A percentile compares a stretch with the other conserved stretches of the same genome.
Evolutionary conservation across 805 yeast genomes (phyloP).

Genomic region (Starmerella bombicola): DNA sequence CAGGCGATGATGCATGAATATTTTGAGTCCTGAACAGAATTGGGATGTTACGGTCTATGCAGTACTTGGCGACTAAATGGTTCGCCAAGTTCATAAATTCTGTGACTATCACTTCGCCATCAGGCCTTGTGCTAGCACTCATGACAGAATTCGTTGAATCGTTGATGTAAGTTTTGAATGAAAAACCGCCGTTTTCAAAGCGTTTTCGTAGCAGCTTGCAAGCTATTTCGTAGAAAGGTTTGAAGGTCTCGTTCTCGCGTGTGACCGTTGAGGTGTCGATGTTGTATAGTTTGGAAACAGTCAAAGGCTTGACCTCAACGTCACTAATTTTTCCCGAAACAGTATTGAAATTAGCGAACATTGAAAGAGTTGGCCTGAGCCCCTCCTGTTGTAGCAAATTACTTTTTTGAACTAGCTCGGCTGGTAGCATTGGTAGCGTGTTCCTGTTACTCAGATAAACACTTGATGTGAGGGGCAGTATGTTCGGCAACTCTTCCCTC

Average conservation of each 20-base stretch:
- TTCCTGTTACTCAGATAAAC: constrained; percentile 5
- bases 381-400: constrained; percentile 1
- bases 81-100: constrained; percentile 79
- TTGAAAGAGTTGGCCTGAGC: constrained; percentile 7
- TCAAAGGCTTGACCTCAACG: constrained; percentile 4
- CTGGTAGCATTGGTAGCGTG: constrained; percentile 11
- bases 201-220: constrained; percentile 27
- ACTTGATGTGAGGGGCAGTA: constrained; percentile 5
- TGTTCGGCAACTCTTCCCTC: constrained; percentile 30
- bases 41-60: constrained; percentile 22
- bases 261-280: not conserved
- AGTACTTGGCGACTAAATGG: constrained; percentile 28
- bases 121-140: constrained; percentile 24
- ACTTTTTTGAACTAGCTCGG: not conserved
- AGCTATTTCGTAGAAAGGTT: constrained; percentile 29
- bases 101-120: constrained; percentile 52
- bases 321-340: constrained; percentile 1
- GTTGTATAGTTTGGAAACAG: not conserved
- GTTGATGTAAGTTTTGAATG: constrained; percentile 23
- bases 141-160: not conserved
- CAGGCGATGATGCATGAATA: constrained; percentile 17
- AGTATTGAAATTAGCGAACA: constrained; percentile 10
- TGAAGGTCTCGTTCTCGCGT: constrained; percentile 1
- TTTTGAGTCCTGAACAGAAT: constrained; percentile 23
- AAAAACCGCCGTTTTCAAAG: constrained; percentile 32